phyloP scores from a whole-genome alignment of 805 yeast genomes.

The Wickerhamiella sergipiensis region DNA sequence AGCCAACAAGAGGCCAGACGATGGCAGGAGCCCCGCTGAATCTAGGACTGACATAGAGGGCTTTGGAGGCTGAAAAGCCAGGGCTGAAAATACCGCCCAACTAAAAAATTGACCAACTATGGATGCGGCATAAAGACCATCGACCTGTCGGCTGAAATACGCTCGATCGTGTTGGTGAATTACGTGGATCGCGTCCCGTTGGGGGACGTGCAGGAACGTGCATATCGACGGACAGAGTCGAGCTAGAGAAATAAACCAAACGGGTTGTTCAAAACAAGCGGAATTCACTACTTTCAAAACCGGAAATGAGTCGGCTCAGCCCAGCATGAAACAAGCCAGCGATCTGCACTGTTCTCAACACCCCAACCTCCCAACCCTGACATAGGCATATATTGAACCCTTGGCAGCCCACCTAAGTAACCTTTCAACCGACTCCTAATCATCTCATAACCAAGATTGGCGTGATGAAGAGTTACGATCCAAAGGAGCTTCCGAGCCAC shows the following conservation, averaged over 20 bases:
- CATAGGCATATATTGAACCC: neutral
- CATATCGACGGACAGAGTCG: neutral
- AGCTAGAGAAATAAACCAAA: neutral
- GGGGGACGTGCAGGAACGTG: neutral
- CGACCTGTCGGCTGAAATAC: no score
- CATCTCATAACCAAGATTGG: neutral
- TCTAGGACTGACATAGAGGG: no score
- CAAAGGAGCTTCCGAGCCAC: conserved; percentile 42
- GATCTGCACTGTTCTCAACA: neutral
- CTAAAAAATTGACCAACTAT: no score
- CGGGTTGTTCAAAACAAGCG: neutral
- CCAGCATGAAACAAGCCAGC: no score
- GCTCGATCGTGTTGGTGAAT: neutral
- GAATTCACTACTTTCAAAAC: neutral
- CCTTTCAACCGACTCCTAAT: neutral
- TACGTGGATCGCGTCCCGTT: neutral
- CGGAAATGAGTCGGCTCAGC: no score
- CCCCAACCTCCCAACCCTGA: neutral
- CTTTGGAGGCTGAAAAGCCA: no score
- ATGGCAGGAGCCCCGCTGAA: no score
- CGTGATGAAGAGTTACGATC: conserved; percentile 19
- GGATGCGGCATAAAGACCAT: no score
- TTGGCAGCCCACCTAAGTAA: neutral
- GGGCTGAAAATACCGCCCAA: no score
- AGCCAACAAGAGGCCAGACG: no score